Percentiles rank a stretch among this genome's conserved stretches.
phyloP scores from a whole-genome alignment of 2,329 filamentous ascomycete species.

The Cladosporium sp. region DNA sequence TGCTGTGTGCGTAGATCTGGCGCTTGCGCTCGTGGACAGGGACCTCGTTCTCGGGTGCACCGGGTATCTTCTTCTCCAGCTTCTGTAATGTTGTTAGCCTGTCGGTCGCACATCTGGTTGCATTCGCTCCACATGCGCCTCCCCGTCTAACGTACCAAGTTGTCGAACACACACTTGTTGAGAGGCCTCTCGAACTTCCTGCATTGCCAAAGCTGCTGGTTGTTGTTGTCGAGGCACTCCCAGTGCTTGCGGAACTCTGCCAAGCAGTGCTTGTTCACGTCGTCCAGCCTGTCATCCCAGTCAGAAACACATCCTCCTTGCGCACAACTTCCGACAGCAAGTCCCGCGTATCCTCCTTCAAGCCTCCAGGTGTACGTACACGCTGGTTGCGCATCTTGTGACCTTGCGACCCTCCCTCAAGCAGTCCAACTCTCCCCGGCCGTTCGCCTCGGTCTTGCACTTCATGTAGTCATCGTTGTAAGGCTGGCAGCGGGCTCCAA shows the following conservation, averaged over 20 bases:
- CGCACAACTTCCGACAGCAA: neutral
- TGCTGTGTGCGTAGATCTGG: conserved; percentile 43
- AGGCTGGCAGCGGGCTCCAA: conserved; percentile 87
- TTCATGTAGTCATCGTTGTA: conserved; percentile 99
- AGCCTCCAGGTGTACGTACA: conserved; percentile 62
- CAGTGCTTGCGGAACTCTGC: conserved; percentile 90
- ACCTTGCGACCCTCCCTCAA: conserved; percentile 95
- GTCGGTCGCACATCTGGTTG: neutral
- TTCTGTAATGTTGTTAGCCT: conserved; percentile 37
- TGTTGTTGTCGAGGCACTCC: conserved; percentile 94
- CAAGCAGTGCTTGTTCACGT: conserved; percentile 94
- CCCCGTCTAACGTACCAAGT: conserved; percentile 68
- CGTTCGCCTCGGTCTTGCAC: conserved; percentile 94
- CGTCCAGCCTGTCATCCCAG: conserved; percentile 66
- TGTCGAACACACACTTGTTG: conserved; percentile 94
- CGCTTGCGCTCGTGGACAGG: conserved; percentile 51
- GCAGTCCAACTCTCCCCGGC: conserved; percentile 89
- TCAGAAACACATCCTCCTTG: conserved; percentile 11
- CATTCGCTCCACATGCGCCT: neutral
- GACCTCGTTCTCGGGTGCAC: conserved; percentile 49
- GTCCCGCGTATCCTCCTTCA: neutral
- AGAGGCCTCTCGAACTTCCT: conserved; percentile 82
- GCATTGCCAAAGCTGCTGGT: conserved; percentile 97
- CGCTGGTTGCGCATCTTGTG: conserved; percentile 91
- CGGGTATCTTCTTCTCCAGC: conserved; percentile 55